Percentiles rank a stretch among this genome's conserved stretches.
phyloP scores from a whole-genome alignment of 2,329 filamentous ascomycete genomes.

The Hortaea werneckii region DNA sequence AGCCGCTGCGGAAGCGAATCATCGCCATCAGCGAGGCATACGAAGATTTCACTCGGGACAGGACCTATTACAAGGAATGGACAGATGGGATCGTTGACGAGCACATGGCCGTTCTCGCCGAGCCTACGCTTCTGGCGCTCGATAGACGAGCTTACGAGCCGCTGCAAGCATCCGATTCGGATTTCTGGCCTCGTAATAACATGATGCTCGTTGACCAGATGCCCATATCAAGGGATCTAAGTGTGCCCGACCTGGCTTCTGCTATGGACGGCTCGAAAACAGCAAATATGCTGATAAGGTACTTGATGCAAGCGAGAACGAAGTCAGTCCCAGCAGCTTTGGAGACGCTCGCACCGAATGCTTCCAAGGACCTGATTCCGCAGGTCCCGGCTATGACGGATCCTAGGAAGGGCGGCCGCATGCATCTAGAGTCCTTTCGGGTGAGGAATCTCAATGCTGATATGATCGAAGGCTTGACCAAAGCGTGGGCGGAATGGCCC shows the following conservation, averaged over 20 bases:
- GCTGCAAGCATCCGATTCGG: constrained; percentile 45
- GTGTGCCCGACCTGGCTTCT: constrained; percentile 19
- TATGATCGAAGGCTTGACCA: constrained; percentile 50
- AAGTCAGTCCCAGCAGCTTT: constrained; percentile 37
- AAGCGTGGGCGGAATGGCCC: constrained; percentile 56
- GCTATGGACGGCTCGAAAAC: constrained; percentile 13
- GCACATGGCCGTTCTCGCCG: constrained; percentile 12
- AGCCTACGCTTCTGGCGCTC: constrained; percentile 43
- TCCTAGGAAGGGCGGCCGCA: constrained; percentile 35
- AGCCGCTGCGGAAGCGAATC: constrained; percentile 5
- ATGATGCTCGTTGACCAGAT: constrained; percentile 57
- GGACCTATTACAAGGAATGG: background rate
- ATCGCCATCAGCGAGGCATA: background rate
- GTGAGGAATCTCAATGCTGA: constrained; percentile 41
- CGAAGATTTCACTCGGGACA: background rate
- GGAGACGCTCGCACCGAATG: constrained; percentile 49
- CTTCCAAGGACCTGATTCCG: constrained; percentile 43
- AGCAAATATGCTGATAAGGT: constrained; percentile 39
- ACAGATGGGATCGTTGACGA: constrained; percentile 9
- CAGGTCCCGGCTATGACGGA: constrained; percentile 43
- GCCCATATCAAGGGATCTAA: constrained; percentile 37
- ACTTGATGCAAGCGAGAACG: constrained; percentile 28
- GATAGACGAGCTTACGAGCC: constrained; percentile 65
- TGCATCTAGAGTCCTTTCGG: constrained; percentile 33
- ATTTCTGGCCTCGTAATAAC: constrained; percentile 49